Base-by-base conservation (phyloP, 164 flowering plant genomes). In the Malania oleifera region DNA sequence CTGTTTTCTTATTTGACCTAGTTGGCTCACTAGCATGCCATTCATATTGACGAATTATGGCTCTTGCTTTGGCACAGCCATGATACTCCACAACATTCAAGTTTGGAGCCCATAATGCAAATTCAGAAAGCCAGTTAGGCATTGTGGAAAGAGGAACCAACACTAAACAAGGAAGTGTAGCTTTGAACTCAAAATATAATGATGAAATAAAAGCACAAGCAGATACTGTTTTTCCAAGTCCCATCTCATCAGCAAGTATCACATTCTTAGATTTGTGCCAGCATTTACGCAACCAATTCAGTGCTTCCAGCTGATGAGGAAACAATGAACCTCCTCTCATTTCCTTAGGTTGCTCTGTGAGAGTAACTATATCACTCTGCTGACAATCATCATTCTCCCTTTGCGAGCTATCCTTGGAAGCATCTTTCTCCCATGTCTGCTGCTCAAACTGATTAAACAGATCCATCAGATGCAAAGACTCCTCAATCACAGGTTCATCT, bases 191-290 rank as follows among this genome's bases (percentile, higher is more conserved):
- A 67, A 70, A 61, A 67, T 82, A 82, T 3, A 95, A 64, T 10
- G 99, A 85, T 39, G 98, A 89, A 56, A 95, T 14, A 73, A 95
- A 95, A 65, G 99, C 98, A 74, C 80, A 73, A 56, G 98, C 98
- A 54, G 98, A 95, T 17, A 95, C 89, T 29, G 99, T 95, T 74
- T 95, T 95, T 26, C 99, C 99, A 24, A 95, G 87, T 57, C 99
- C 99, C 99, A 95, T 95, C 64, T 95, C 99, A 82, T 95, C 99
- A 56, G 99, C 99, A 54, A 95, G 89, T 60, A 95, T 95, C 54
- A 95, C 99, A 74, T 91, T 95, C 68, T 85, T 91, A 26, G 87
- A 82, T 58, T 72, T 89, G 58, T 75, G 71, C 99, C 99, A 89
- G 75, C 98, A 87, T 57, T 79, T 89, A 3, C 98, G 91, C 77